phyloP scores from a whole-genome alignment of 129 eudicot species.

The Flaveria robusta region DNA sequence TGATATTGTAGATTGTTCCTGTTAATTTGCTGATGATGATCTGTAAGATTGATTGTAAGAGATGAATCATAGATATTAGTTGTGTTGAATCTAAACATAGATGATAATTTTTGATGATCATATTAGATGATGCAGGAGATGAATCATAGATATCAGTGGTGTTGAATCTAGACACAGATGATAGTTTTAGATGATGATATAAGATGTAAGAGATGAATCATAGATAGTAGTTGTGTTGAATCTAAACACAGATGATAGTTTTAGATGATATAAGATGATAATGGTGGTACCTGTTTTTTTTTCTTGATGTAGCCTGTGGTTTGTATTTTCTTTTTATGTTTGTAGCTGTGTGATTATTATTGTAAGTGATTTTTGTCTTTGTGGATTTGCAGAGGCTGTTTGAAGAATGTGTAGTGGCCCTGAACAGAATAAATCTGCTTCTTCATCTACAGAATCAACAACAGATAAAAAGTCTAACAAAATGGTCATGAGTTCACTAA shows the following conservation, averaged over 20 bases:
- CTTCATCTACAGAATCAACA: slow-evolving; percentile 26
- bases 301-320: no score
- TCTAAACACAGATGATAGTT: no score
- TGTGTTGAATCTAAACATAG: neutral
- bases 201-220: no score
- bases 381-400: neutral
- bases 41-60: neutral
- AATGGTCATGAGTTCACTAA: slow-evolving; percentile 44
- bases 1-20: slow-evolving; percentile 19
- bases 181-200: no score
- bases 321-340: neutral
- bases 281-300: no score
- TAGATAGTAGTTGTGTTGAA: no score
- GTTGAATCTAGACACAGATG: no score
- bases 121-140: no score
- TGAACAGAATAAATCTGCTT: slow-evolving; percentile 43
- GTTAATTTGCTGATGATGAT: neutral
- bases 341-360: slow-evolving; percentile 1
- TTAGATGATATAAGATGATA: no score
- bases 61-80: neutral
- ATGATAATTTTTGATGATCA: neutral
- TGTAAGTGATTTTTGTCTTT: neutral
- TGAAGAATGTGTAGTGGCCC: slow-evolving; percentile 60
- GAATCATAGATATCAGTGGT: no score
- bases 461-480: slow-evolving; percentile 26